Conservation (phyloP, 441 rosid genomes). For the Manihot esculenta region DNA sequence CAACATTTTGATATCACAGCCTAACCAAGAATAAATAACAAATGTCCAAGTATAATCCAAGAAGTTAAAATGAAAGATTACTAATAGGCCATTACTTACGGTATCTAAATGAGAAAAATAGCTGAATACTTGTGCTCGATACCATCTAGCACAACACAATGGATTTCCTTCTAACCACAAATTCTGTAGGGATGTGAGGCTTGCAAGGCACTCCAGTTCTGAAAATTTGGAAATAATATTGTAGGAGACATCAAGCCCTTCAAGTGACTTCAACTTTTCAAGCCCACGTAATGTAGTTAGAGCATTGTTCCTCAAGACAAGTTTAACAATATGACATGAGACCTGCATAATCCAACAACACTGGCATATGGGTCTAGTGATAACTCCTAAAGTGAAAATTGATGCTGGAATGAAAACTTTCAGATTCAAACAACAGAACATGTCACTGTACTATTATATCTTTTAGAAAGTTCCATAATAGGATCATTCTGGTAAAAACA, state of each 20-base stretch:
- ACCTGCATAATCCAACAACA: constrained; percentile 69
- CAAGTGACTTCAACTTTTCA: constrained; percentile 91
- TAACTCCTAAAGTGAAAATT: constrained; percentile 28
- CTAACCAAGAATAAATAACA: neutral
- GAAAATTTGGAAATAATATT: constrained; percentile 82
- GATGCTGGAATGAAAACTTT: constrained; percentile 7
- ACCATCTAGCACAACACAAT: constrained; percentile 84
- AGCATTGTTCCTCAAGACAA: constrained; percentile 95
- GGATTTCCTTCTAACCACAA: constrained; percentile 99
- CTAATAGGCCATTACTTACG: constrained; percentile 41
- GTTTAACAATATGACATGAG: constrained; percentile 65
- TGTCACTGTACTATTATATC: neutral
- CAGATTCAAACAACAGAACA: constrained; percentile 5
- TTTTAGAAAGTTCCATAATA: neutral
- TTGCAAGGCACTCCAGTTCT: constrained; percentile 74
- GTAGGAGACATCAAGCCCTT: constrained; percentile 93
- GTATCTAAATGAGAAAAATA: constrained; percentile 57
- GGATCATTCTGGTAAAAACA: neutral
- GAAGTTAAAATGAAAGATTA: constrained; percentile 5
- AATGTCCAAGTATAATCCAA: neutral
- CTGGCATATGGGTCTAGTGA: constrained; percentile 36
- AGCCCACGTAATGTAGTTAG: constrained; percentile 80
- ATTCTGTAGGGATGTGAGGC: constrained; percentile 53
- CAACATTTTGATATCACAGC: neutral
- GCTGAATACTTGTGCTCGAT: constrained; percentile 88